A percentile compares a stretch with the other conserved stretches of the same genome.
Evolutionary conservation across 2,329 filamentous ascomycete species (phyloP).

Genomic region (Hymenoscyphus linearis): DNA sequence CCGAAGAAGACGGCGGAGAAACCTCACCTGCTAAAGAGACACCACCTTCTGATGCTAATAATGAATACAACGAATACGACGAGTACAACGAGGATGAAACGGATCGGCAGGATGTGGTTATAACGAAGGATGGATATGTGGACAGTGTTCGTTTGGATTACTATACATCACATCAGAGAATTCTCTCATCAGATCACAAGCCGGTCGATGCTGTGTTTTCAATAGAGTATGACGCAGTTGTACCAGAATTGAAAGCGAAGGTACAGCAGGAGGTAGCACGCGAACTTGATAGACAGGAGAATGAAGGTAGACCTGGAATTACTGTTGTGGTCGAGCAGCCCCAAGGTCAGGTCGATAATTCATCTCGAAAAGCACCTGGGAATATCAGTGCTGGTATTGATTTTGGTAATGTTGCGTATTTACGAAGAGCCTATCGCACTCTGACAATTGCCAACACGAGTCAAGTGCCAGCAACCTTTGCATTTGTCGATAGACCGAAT

Average conservation of each 20-base stretch:
- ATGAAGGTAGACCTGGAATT: slow-evolving; percentile 77
- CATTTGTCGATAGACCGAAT: slow-evolving; percentile 72
- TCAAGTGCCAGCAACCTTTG: slow-evolving; percentile 70
- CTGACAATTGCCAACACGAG: slow-evolving; percentile 92
- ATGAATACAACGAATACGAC: slow-evolving; percentile 44
- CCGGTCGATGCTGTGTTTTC: slow-evolving; percentile 80
- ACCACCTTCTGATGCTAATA: slow-evolving; percentile 32
- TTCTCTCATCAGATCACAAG: slow-evolving; percentile 94
- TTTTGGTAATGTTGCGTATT: slow-evolving; percentile 71
- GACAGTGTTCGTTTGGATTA: slow-evolving; percentile 54
- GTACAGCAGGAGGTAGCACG: slow-evolving; percentile 82
- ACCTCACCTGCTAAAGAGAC: slow-evolving; percentile 30
- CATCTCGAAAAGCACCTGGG: slow-evolving; percentile 19
- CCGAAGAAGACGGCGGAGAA: slow-evolving; percentile 65
- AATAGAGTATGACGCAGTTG: slow-evolving; percentile 79
- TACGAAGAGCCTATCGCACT: slow-evolving; percentile 57
- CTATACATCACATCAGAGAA: slow-evolving; percentile 83
- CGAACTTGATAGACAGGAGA: slow-evolving; percentile 85
- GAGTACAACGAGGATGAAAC: slow-evolving; percentile 40
- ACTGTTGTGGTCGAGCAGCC: slow-evolving; percentile 72
- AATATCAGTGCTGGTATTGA: slow-evolving; percentile 54
- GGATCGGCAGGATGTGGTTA: slow-evolving; percentile 42
- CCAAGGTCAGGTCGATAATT: slow-evolving; percentile 32
- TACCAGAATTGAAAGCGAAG: slow-evolving; percentile 76
- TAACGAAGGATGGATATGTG: slow-evolving; percentile 52